Conservation (phyloP, 1,139 yeast species). For the Geotrichum europaeum region DNA sequence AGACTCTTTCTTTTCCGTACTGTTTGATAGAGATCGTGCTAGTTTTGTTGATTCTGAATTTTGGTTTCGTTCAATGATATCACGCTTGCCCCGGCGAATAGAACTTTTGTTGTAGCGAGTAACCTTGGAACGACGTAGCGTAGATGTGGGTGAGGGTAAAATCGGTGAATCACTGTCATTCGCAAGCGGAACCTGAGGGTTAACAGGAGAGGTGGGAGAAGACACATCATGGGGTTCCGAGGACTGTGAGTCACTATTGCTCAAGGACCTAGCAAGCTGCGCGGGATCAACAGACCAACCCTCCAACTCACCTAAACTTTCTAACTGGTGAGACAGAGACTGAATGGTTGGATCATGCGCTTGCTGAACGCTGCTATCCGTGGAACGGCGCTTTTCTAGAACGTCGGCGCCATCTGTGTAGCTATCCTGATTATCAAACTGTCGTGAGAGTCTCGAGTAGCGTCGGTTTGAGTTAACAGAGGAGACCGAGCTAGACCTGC, state of each 20-base stretch:
- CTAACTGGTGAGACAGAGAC: slow-evolving; percentile 28
- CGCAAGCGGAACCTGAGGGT: slow-evolving; percentile 20
- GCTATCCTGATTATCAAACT: slow-evolving; percentile 33
- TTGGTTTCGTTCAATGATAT: slow-evolving; percentile 5
- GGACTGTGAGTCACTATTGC: slow-evolving; percentile 3
- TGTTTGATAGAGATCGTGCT: not conserved
- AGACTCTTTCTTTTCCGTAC: not conserved
- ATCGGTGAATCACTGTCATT: slow-evolving; percentile 30
- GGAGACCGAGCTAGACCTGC: not conserved
- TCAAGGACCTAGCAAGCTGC: slow-evolving; percentile 28
- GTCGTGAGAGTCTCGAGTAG: slow-evolving; percentile 36
- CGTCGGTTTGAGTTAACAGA: slow-evolving; percentile 22
- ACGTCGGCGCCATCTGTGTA: slow-evolving; percentile 38
- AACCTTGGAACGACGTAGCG: slow-evolving; percentile 28
- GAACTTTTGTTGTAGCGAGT: slow-evolving; percentile 27
- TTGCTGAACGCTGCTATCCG: slow-evolving; percentile 21
- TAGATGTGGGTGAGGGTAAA: slow-evolving; percentile 27
- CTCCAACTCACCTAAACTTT: slow-evolving; percentile 32
- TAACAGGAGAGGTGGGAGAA: slow-evolving; percentile 13
- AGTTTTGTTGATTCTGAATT: not conserved
- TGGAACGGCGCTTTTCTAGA: slow-evolving; percentile 27
- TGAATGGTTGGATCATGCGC: slow-evolving; percentile 25
- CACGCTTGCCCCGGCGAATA: slow-evolving; percentile 21
- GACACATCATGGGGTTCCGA: slow-evolving; percentile 5
- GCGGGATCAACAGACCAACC: slow-evolving; percentile 32